Base-by-base conservation (phyloP, 139 green algal genomes). In the Picochlorum sp. region DNA sequence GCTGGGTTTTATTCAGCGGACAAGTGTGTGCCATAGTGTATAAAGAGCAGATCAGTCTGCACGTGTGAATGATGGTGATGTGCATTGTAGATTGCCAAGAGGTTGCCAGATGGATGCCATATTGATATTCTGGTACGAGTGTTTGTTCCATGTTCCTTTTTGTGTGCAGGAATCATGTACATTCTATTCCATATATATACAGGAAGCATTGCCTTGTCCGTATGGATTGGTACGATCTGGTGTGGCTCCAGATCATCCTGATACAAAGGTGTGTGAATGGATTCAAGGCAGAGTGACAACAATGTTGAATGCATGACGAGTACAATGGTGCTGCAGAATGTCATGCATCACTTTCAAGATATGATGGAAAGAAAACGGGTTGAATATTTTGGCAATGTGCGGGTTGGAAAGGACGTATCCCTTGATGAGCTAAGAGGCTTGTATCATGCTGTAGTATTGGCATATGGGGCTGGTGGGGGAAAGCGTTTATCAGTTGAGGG, bases 231-330 rank as follows among this genome's bases (percentile, higher is more conserved):
- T 98, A 11, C 77, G 90, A 10, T 94, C 84, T 3, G 89, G 89
- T 5, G 93, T 98, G n/a, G 93, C 93, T 0, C 92, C 93, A 6
- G 93, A 98, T 68, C 93, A 98, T 63, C 79, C 82, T 50, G 85
- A 93, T 67, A 97, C 90, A 37, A 98, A 98, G 47, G 47, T 54
- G 18, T 20, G 47, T 86, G 79, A 84, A 30, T 30, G 28, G 28
- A 30, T 30, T 30, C 28, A 28, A 9, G 49, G 8, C 23, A 49
- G 20, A 3, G 20, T 37, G 41, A 44, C 2, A 62, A 26, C n/a
- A 62, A 26, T n/a, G 18, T 45, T 62, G 56, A 30, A 13, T 52
- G 18, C 3, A 9, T n/a, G 18, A 62, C 6, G n/a, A 18, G 56
- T 62, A 0, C 6, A 15, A 0, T 37, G 32, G 16, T 45, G 56